phyloP scores from a whole-genome alignment of 2,329 filamentous ascomycete genomes.

The Aspergillus unguis region DNA sequence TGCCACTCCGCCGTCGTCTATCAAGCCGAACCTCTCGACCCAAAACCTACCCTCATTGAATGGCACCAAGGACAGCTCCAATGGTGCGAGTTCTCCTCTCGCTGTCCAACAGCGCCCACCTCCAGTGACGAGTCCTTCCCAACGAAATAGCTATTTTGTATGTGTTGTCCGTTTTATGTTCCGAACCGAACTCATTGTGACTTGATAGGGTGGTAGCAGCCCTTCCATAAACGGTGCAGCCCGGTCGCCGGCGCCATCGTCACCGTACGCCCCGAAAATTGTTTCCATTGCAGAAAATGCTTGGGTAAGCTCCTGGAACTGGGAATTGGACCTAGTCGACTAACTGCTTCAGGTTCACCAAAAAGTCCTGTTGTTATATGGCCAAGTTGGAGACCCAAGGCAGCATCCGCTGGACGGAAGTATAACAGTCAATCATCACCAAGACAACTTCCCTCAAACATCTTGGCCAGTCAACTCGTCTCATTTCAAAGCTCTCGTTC shows the following conservation, averaged over 20 bases:
- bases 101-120: constrained; percentile 49
- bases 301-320: constrained; percentile 64
- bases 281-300: constrained; percentile 75
- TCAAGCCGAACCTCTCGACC: constrained; percentile 63
- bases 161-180: constrained; percentile 12
- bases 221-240: constrained; percentile 34
- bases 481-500: constrained; percentile 86
- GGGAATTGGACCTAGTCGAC: background rate
- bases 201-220: constrained; percentile 33
- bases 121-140: constrained; percentile 37
- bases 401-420: constrained; percentile 71
- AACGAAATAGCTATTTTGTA: constrained; percentile 45
- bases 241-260: constrained; percentile 60
- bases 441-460: constrained; percentile 78
- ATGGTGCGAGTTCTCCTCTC: constrained; percentile 25
- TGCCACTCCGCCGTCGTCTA: constrained; percentile 70
- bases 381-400: constrained; percentile 71
- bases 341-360: constrained; percentile 68
- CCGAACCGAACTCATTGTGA: background rate
- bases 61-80: constrained; percentile 51
- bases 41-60: constrained; percentile 54
- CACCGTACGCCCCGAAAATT: constrained; percentile 76
- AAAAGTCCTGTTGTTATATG: constrained; percentile 78
- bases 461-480: constrained; percentile 86
- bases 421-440: constrained; percentile 73